Evolutionary conservation across 139 green algal genomes (phyloP).

Genomic region (Volvox reticuliferus): DNA sequence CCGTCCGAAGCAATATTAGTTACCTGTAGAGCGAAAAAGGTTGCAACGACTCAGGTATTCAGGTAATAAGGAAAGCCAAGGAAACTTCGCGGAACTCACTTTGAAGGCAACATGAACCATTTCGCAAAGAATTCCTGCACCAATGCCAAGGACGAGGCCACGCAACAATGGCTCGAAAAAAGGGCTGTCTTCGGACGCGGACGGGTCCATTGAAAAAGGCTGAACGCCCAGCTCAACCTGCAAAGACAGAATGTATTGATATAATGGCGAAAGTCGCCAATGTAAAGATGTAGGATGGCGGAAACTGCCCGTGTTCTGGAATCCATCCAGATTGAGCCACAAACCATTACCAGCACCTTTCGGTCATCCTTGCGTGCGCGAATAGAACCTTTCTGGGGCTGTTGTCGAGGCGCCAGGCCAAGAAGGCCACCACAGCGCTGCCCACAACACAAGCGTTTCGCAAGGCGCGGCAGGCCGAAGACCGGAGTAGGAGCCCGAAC

Average conservation of each 20-base stretch:
- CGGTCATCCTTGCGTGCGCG: background rate
- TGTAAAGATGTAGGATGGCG: too few relatives aligned
- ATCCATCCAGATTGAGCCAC: background rate
- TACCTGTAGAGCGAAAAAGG: background rate
- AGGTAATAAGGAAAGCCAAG: too few relatives aligned
- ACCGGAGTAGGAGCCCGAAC: background rate
- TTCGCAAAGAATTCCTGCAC: conserved; percentile 68
- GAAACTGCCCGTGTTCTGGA: background rate
- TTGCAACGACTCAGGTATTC: background rate
- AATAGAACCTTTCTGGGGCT: background rate
- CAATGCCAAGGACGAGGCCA: conserved; percentile 72
- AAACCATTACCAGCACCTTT: background rate
- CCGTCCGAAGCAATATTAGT: conserved; percentile 16
- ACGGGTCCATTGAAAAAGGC: background rate
- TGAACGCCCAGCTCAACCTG: background rate
- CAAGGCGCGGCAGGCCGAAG: background rate
- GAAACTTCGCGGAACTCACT: background rate
- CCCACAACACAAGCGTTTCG: background rate
- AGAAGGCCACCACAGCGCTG: background rate
- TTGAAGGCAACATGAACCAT: conserved; percentile 61
- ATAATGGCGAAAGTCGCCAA: too few relatives aligned
- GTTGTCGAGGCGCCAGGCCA: background rate
- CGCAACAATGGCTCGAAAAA: conserved; percentile 71
- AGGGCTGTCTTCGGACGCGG: background rate
- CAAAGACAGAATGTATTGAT: too few relatives aligned